Percentiles rank a stretch among this genome's conserved stretches.
Conservation (phyloP, 176 grass and related monocot genomes). For the Coix lacrymajobi region DNA sequence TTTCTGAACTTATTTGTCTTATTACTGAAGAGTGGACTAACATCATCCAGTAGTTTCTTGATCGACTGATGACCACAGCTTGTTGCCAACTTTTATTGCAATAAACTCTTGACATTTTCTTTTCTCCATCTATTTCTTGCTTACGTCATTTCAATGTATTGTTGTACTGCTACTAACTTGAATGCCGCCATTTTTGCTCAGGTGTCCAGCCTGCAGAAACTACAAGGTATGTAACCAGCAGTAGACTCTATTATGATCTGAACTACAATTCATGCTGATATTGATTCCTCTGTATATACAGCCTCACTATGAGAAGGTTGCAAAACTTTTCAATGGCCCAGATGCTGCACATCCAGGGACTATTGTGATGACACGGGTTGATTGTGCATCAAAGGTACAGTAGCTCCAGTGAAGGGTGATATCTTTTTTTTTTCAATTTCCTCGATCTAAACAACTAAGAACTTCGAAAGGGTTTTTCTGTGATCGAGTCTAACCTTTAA, state of each 20-base stretch:
- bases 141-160: neutral
- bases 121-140: neutral
- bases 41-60: neutral
- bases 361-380: slow-evolving; percentile 83
- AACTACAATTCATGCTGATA: slow-evolving; percentile 13
- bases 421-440: neutral
- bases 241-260: slow-evolving; percentile 7
- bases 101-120: neutral
- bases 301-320: slow-evolving; percentile 98
- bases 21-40: neutral
- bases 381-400: slow-evolving; percentile 95
- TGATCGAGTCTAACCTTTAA: neutral
- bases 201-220: slow-evolving; percentile 99
- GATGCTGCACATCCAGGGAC: slow-evolving; percentile 81
- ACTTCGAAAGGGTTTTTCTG: neutral
- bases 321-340: slow-evolving; percentile 87
- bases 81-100: neutral
- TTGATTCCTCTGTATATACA: slow-evolving; percentile 14
- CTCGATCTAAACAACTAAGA: neutral
- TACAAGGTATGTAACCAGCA: slow-evolving; percentile 65
- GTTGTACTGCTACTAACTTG: slow-evolving; percentile 20
- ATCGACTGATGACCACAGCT: neutral
- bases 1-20: neutral
- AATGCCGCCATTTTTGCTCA: slow-evolving; percentile 33
- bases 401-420: neutral